A percentile compares a stretch with the other conserved stretches of the same genome.
Evolutionary conservation across 129 eudicot genomes (phyloP).

Genomic region (Chrysanthemum seticuspe): DNA sequence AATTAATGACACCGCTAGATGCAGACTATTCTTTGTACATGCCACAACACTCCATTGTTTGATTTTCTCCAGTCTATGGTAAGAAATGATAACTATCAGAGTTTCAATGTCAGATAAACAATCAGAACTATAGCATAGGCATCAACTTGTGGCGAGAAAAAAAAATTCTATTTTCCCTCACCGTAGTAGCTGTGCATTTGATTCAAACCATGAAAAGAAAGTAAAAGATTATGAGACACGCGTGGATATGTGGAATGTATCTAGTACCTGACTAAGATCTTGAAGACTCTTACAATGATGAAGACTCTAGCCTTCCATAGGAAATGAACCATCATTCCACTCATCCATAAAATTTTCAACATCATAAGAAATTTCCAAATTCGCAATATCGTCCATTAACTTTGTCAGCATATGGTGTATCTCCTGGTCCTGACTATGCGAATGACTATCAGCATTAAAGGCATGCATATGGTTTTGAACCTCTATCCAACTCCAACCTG

Average conservation of each 20-base stretch:
- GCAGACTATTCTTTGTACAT: not conserved
- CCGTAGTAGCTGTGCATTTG: too few relatives aligned
- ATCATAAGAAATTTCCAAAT: conserved; percentile 22
- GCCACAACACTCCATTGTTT: not conserved
- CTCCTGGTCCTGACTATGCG: conserved; percentile 52
- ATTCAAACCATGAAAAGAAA: too few relatives aligned
- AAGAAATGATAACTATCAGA: not conserved
- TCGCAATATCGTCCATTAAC: conserved; percentile 29
- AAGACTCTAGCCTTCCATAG: conserved; percentile 15
- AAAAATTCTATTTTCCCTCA: too few relatives aligned
- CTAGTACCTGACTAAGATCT: conserved; percentile 17
- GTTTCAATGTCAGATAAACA: not conserved
- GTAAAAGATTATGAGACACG: too few relatives aligned
- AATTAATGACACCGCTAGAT: not conserved
- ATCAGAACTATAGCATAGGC: not conserved
- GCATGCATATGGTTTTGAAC: conserved; percentile 57
- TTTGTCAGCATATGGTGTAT: conserved; percentile 41
- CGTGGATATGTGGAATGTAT: not conserved
- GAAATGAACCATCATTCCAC: conserved; percentile 12
- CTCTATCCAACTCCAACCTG: conserved; percentile 99
- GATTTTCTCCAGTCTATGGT: not conserved
- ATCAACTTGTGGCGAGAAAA: not conserved
- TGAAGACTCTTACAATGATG: conserved; percentile 14
- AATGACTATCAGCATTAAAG: conserved; percentile 68
- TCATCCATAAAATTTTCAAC: conserved; percentile 4